These are phyloP conservation scores for Nemania serpens DNA, from an alignment of 2,329 filamentous ascomycete genomes.

Conservation along the genomic window DNA sequence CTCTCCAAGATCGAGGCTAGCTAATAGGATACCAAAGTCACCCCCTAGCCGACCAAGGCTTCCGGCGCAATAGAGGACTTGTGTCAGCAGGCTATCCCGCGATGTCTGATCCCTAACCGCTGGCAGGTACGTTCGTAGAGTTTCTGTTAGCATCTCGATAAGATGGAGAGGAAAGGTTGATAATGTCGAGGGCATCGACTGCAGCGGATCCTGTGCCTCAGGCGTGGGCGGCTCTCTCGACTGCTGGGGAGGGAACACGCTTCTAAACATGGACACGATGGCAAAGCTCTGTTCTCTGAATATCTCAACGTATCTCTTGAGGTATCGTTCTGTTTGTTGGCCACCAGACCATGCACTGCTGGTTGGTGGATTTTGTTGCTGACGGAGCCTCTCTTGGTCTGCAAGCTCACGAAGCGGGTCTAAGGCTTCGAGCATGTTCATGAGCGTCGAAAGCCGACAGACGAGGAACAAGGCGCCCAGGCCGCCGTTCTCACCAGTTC, in stretches of 20 bases:
- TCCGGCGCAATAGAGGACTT: constrained; percentile 90
- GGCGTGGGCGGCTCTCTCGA: constrained; percentile 27
- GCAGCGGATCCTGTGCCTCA: constrained; percentile 48
- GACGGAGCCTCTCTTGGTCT: constrained; percentile 73
- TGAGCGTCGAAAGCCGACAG: constrained; percentile 79
- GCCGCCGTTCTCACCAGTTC: constrained; percentile 63
- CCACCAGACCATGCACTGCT: constrained; percentile 66
- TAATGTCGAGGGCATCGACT: constrained; percentile 73
- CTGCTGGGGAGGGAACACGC: constrained; percentile 69
- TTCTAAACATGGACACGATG: constrained; percentile 92
- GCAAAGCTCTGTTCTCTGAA: constrained; percentile 97
- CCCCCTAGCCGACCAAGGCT: constrained; percentile 88
- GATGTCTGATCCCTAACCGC: constrained; percentile 79
- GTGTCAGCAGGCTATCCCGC: constrained; percentile 85
- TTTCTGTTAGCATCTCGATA: constrained; percentile 78
- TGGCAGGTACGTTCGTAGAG: constrained; percentile 75
- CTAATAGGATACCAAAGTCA: constrained; percentile 89
- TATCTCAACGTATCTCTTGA: constrained; percentile 96
- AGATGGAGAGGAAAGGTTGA: constrained; percentile 85
- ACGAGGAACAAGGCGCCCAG: constrained; percentile 86
- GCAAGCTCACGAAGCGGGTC: constrained; percentile 86
- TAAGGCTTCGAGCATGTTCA: constrained; percentile 79
- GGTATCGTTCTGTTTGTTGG: constrained; percentile 89
- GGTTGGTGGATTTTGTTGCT: constrained; percentile 47
- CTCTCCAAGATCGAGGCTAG: constrained; percentile 56